Evolutionary conservation across 108 stramenopile genomes (phyloP).

Genomic region (Discostella pseudostelligera): DNA sequence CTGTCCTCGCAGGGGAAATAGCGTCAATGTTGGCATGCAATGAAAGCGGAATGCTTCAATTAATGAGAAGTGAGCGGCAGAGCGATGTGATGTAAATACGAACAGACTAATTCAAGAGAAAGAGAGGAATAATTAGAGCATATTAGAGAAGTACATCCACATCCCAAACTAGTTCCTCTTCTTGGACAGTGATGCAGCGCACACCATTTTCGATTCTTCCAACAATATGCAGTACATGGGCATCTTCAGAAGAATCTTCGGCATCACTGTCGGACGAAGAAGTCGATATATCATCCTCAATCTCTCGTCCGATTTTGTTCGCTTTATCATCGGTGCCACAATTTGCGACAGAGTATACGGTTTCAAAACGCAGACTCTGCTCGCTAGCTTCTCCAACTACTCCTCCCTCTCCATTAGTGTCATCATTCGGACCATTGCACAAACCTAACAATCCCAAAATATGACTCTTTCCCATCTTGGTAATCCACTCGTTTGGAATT

Average conservation of each 20-base stretch:
- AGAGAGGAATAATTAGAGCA: too few species aligned
- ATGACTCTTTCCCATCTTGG: conserved; percentile 56
- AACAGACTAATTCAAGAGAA: too few species aligned
- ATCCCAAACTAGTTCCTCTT: conserved; percentile 41
- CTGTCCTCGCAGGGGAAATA: background rate
- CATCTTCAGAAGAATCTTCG: conserved; percentile 43
- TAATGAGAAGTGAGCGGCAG: too few species aligned
- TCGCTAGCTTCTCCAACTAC: conserved; percentile 1
- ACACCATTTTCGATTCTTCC: conserved; percentile 55
- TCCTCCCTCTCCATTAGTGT: conserved; percentile 8
- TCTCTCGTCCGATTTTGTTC: conserved; percentile 23
- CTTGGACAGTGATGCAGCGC: conserved; percentile 59
- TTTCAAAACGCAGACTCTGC: conserved; percentile 1
- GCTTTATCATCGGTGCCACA: conserved; percentile 13
- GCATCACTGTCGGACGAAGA: conserved; percentile 67
- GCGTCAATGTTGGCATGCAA: too few species aligned
- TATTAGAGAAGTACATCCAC: conserved; percentile 28
- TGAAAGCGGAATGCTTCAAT: too few species aligned
- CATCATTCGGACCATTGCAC: conserved; percentile 15
- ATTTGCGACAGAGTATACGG: conserved; percentile 1
- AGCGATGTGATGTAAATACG: too few species aligned
- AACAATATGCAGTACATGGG: conserved; percentile 55
- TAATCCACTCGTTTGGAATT: conserved; percentile 50
- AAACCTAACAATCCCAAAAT: conserved; percentile 36
- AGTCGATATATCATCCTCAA: conserved; percentile 53